These are phyloP conservation scores for Penicillium canariense DNA, from an alignment of 495 filamentous ascomycete genomes.

Conservation along the genomic window DNA sequence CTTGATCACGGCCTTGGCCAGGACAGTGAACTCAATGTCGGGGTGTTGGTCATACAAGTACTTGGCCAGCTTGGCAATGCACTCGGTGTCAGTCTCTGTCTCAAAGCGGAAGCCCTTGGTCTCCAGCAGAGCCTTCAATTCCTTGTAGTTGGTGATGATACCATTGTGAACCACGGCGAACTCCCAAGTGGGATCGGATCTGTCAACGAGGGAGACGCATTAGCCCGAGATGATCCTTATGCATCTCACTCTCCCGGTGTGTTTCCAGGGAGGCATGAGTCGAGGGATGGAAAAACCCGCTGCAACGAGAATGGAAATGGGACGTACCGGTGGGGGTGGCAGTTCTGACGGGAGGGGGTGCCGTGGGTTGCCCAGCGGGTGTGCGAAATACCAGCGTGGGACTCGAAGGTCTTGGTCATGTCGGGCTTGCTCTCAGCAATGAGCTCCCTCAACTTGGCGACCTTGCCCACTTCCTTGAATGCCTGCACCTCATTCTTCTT, in stretches of 20 bases:
- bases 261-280: neutral
- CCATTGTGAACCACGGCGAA: slow-evolving; percentile 98
- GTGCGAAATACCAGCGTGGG: slow-evolving; percentile 96
- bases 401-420: slow-evolving; percentile 89
- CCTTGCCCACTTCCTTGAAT: slow-evolving; percentile 99
- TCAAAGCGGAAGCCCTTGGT: slow-evolving; percentile 97
- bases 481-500: slow-evolving; percentile 97
- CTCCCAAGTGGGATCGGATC: slow-evolving; percentile 84
- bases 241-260: neutral
- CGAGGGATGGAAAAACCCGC: neutral
- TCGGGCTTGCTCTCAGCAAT: slow-evolving; percentile 81
- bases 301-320: neutral
- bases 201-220: slow-evolving; percentile 23
- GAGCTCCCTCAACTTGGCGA: slow-evolving; percentile 90
- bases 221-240: no score
- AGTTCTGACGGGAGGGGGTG: slow-evolving; percentile 87
- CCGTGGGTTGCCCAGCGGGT: slow-evolving; percentile 99
- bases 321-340: slow-evolving; percentile 92
- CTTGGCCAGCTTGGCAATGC: slow-evolving; percentile 97
- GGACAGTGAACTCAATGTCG: slow-evolving; percentile 88
- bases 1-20: slow-evolving; percentile 96
- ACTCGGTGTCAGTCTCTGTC: slow-evolving; percentile 98
- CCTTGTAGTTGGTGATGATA: slow-evolving; percentile 99
- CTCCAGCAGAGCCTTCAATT: slow-evolving; percentile 88
- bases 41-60: slow-evolving; percentile 97